phyloP scores from a whole-genome alignment of 768 basidiomycete species.

The Coprinellus micaceus region DNA sequence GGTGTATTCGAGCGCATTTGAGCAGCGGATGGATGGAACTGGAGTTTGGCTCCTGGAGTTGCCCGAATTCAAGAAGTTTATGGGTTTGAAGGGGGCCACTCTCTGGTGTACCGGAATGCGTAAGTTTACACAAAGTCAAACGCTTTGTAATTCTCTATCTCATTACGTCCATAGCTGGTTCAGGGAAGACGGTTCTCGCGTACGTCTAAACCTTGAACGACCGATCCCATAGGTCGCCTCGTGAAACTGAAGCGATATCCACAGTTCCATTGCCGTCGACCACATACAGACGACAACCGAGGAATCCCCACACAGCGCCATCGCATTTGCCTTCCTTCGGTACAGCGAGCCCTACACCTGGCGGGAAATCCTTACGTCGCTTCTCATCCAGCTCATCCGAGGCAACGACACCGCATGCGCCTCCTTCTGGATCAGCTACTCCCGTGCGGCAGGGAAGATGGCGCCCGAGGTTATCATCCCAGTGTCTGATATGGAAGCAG shows the following conservation, averaged over 20 bases:
- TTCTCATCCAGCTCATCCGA: neutral
- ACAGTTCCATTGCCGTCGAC: neutral
- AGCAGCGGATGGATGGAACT: neutral
- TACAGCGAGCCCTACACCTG: neutral
- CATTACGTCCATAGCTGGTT: neutral
- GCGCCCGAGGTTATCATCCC: neutral
- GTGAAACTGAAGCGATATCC: neutral
- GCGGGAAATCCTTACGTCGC: neutral
- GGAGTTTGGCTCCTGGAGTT: neutral
- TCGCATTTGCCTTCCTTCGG: constrained; percentile 2
- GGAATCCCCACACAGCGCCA: neutral
- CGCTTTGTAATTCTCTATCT: neutral
- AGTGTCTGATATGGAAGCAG: neutral
- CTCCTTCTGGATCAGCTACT: neutral
- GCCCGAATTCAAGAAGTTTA: neutral
- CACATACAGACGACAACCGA: neutral
- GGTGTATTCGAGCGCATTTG: neutral
- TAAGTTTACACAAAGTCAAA: neutral
- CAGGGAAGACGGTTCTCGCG: constrained; percentile 6
- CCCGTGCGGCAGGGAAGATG: neutral
- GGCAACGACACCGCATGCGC: neutral
- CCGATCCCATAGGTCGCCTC: neutral
- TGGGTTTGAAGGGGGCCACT: neutral
- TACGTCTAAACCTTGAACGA: neutral
- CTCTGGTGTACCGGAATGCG: constrained; percentile 7